Evolutionary conservation across 164 flowering plant species (phyloP).

Genomic region (Berberis vulgaris): DNA sequence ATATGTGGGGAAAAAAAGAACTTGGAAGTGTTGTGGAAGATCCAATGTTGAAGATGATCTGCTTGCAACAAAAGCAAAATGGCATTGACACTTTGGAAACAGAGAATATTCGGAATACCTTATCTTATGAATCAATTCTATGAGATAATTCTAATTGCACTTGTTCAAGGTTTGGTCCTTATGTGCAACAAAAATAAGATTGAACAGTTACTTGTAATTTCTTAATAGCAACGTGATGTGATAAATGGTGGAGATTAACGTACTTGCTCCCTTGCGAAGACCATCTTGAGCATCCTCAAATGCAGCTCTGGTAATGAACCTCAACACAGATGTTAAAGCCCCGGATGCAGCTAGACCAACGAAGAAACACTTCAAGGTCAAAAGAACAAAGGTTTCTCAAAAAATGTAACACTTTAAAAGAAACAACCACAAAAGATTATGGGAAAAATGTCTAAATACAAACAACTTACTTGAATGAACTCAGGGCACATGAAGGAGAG

Average conservation of each 20-base stretch:
- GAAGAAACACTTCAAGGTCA: constrained; percentile 26
- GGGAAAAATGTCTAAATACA: neutral
- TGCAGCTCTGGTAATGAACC: constrained; percentile 31
- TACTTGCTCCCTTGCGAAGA: constrained; percentile 38
- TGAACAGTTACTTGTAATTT: neutral
- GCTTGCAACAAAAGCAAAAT: no score
- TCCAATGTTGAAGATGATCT: no score
- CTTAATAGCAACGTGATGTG: neutral
- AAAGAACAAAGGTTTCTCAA: neutral
- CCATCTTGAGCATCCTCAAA: constrained; percentile 25
- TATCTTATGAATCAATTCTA: no score
- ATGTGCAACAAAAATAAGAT: neutral
- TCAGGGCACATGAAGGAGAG: constrained; percentile 74
- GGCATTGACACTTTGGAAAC: no score
- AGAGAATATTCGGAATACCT: no score
- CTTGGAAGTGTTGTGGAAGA: no score
- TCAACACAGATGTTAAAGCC: constrained; percentile 31
- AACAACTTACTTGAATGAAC: constrained; percentile 51
- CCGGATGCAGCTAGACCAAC: constrained; percentile 42
- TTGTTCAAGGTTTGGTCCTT: neutral
- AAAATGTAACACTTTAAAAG: neutral
- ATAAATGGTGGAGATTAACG: constrained; percentile 9
- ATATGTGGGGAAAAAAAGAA: no score
- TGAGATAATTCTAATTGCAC: neutral
- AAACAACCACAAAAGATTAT: no score